phyloP scores from a whole-genome alignment of 352 stramenopile species.

The Phytophthora aleatoria region DNA sequence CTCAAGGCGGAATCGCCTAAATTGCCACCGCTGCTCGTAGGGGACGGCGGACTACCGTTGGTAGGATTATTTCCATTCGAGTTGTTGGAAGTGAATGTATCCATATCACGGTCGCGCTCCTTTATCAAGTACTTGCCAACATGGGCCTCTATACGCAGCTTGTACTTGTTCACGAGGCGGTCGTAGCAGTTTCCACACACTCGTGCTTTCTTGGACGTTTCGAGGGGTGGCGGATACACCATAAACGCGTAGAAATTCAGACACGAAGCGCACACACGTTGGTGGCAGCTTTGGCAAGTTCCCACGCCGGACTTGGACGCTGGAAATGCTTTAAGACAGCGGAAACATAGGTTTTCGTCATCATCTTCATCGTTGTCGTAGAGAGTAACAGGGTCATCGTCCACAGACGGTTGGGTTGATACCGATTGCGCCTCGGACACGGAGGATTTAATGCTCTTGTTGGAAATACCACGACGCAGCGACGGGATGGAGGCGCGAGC shows the following conservation, averaged over 20 bases:
- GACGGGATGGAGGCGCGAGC: conserved; percentile 37
- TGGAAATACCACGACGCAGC: conserved; percentile 34
- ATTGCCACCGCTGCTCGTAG: conserved; percentile 17
- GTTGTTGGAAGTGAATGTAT: conserved; percentile 28
- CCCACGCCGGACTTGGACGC: conserved; percentile 20
- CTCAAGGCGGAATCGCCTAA: conserved; percentile 8
- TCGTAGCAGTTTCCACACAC: conserved; percentile 77
- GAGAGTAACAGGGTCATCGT: conserved; percentile 27
- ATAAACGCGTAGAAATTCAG: conserved; percentile 69
- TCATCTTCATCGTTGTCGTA: conserved; percentile 54
- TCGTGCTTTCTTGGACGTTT: conserved; percentile 62
- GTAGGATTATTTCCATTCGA: conserved; percentile 4
- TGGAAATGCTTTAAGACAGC: conserved; percentile 54
- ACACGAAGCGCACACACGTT: conserved; percentile 67
- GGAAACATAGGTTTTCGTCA: conserved; percentile 67
- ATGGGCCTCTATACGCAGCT: conserved; percentile 66
- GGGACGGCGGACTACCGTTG: conserved; percentile 8
- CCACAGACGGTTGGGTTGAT: conserved; percentile 19
- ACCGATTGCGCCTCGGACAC: conserved; percentile 20
- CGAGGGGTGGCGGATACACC: conserved; percentile 67
- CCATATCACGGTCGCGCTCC: conserved; percentile 40
- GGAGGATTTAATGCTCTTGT: conserved; percentile 24
- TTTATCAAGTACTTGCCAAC: conserved; percentile 76
- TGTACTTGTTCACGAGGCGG: conserved; percentile 65
- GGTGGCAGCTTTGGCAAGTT: conserved; percentile 64